Percentiles rank a stretch among this genome's conserved stretches.
These are phyloP conservation scores for Canariomyces notabilis DNA, from an alignment of 2,329 filamentous ascomycete species.

Conservation along the genomic window DNA sequence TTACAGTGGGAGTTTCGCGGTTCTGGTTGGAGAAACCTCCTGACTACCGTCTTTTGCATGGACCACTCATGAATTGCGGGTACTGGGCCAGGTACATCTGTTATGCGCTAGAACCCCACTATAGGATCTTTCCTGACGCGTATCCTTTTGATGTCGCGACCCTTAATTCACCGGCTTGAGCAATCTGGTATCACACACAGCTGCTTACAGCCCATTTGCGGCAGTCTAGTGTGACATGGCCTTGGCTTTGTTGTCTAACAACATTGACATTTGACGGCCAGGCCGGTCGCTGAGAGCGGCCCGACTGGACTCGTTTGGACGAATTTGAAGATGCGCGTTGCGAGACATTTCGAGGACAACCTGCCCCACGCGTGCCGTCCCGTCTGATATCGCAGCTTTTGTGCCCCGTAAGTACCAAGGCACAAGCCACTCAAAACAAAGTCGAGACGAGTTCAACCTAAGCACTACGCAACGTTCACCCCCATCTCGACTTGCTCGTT, in stretches of 20 bases:
- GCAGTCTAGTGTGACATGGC: background rate
- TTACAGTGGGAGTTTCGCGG: slow-evolving; percentile 17
- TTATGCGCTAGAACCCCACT: slow-evolving; percentile 2
- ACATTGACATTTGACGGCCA: background rate
- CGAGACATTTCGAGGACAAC: background rate
- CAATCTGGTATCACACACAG: background rate
- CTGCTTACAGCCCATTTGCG: background rate
- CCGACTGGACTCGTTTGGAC: too few relatives aligned
- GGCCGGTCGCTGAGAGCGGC: too few relatives aligned
- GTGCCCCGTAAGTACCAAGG: too few relatives aligned
- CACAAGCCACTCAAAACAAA: too few relatives aligned
- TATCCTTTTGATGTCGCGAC: slow-evolving; percentile 11
- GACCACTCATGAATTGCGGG: slow-evolving; percentile 2
- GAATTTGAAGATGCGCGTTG: background rate
- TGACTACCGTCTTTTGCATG: slow-evolving; percentile 15
- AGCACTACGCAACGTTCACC: too few relatives aligned
- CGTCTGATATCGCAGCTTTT: too few relatives aligned
- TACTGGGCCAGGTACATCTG: too few relatives aligned
- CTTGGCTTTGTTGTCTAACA: background rate
- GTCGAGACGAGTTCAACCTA: too few relatives aligned
- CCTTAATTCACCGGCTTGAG: slow-evolving; percentile 17
- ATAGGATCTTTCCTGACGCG: slow-evolving; percentile 1
- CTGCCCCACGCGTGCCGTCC: background rate
- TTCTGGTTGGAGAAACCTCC: slow-evolving; percentile 8
- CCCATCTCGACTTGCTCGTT: too few relatives aligned